These are phyloP conservation scores for Skeletonema tropicum DNA, from an alignment of 108 stramenopile genomes.

Conservation along the genomic window DNA sequence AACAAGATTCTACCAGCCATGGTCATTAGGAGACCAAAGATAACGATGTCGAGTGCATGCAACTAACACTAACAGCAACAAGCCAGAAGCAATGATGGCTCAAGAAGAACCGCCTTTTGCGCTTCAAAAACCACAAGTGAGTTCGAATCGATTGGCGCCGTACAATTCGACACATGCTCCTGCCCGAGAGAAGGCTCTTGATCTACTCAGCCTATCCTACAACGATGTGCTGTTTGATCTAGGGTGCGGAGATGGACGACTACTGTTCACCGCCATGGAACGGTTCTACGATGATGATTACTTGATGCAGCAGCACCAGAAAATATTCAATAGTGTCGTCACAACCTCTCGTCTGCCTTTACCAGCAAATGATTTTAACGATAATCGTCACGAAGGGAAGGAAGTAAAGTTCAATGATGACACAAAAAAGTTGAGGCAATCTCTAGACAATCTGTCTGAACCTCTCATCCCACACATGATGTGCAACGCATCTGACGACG, in stretches of 20 bases:
- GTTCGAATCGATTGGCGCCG: slow-evolving; percentile 57
- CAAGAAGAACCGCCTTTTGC: neutral
- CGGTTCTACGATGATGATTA: slow-evolving; percentile 17
- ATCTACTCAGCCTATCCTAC: slow-evolving; percentile 46
- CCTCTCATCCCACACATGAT: slow-evolving; percentile 34
- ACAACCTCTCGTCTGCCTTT: neutral
- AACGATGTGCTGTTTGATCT: slow-evolving; percentile 84
- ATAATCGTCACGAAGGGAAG: neutral
- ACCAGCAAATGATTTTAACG: neutral
- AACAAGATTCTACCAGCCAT: too few species aligned
- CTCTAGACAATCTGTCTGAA: neutral
- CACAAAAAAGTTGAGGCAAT: neutral
- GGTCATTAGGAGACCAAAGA: too few species aligned
- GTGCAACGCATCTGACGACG: slow-evolving; percentile 27
- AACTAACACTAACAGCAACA: neutral
- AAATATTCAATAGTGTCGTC: neutral
- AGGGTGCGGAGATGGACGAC: slow-evolving; percentile 87
- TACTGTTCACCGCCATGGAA: slow-evolving; percentile 65
- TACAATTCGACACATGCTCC: slow-evolving; percentile 73
- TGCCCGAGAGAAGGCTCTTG: slow-evolving; percentile 55
- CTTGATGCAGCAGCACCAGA: slow-evolving; percentile 2
- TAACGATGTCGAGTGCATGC: neutral
- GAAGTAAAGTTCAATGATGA: neutral
- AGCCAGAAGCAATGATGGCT: too few species aligned
- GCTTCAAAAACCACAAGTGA: slow-evolving; percentile 2